Conservation (phyloP, 2,329 filamentous ascomycete genomes). For the Pseudogymnoascus sp. region DNA sequence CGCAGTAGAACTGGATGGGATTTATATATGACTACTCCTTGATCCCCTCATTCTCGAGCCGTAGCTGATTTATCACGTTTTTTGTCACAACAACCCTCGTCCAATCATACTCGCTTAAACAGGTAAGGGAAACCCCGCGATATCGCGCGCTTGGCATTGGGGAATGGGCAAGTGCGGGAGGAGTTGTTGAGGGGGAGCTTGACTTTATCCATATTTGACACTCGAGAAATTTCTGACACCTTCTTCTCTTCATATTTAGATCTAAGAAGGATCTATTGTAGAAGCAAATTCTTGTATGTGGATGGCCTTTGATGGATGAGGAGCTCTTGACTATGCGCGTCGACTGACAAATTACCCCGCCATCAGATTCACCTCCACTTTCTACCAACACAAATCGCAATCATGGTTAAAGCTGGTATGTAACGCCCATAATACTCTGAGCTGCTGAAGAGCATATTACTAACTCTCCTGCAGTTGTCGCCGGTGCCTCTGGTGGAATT, state of each 20-base stretch:
- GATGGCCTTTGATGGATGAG: not conserved
- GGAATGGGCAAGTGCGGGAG: not conserved
- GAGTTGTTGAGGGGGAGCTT: not conserved
- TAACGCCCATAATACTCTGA: slow-evolving; percentile 5
- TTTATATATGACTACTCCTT: not conserved
- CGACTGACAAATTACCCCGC: slow-evolving; percentile 12
- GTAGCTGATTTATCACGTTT: not conserved
- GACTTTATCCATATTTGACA: not conserved
- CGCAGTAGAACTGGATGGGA: not conserved
- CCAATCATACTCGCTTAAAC: slow-evolving; percentile 2
- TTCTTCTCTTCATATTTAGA: not conserved
- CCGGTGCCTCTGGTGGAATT: slow-evolving; percentile 96
- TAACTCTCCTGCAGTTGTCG: slow-evolving; percentile 54
- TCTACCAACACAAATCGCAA: slow-evolving; percentile 20
- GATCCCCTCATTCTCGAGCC: not conserved
- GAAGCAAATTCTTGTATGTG: not conserved
- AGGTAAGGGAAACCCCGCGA: slow-evolving; percentile 8
- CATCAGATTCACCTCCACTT: slow-evolving; percentile 9
- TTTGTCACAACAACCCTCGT: not conserved
- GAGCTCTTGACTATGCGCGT: not conserved
- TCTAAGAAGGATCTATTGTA: not conserved
- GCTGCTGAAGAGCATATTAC: not conserved
- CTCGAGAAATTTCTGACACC: not conserved
- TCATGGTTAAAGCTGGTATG: slow-evolving; percentile 57
- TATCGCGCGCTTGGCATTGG: slow-evolving; percentile 7